Conservation (phyloP, 1,284 basidiomycete species). For the Rhodofomes roseus region DNA sequence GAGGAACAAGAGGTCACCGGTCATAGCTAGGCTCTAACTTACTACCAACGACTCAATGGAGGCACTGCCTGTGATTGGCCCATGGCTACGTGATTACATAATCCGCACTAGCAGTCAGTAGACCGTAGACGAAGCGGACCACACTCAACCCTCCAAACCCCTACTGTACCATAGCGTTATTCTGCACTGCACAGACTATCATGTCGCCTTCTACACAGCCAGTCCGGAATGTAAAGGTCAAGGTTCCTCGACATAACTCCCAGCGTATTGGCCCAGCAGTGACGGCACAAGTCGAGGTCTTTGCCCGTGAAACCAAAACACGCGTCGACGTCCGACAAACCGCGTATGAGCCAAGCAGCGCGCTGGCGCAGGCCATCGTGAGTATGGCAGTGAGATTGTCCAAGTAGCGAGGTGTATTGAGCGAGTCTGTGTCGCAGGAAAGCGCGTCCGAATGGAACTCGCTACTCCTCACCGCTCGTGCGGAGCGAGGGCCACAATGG, state of each 20-base stretch:
- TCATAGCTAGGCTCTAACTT: too few species aligned
- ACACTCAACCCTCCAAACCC: too few species aligned
- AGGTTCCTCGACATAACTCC: conserved; percentile 71
- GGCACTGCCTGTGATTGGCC: too few species aligned
- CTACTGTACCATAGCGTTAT: too few species aligned
- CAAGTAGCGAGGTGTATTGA: background rate
- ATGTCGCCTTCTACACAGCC: conserved; percentile 57
- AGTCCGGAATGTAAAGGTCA: conserved; percentile 50
- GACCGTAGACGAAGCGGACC: too few species aligned
- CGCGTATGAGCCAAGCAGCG: conserved; percentile 47
- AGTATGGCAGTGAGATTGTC: conserved; percentile 21
- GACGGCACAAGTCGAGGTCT: conserved; percentile 49
- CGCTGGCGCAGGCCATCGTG: conserved; percentile 58
- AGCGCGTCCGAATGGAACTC: conserved; percentile 85
- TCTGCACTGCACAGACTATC: too few species aligned
- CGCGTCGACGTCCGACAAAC: conserved; percentile 59
- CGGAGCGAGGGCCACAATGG: conserved; percentile 80
- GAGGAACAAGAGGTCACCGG: too few species aligned
- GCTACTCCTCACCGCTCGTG: conserved; percentile 68
- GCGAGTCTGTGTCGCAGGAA: conserved; percentile 42
- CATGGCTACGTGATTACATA: too few species aligned
- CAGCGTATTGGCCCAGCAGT: conserved; percentile 65
- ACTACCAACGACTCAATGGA: too few species aligned
- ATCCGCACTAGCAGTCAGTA: too few species aligned
- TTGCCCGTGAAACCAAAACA: conserved; percentile 46